phyloP scores from a whole-genome alignment of 108 stramenopile species.

The Thalassiosira profunda region DNA sequence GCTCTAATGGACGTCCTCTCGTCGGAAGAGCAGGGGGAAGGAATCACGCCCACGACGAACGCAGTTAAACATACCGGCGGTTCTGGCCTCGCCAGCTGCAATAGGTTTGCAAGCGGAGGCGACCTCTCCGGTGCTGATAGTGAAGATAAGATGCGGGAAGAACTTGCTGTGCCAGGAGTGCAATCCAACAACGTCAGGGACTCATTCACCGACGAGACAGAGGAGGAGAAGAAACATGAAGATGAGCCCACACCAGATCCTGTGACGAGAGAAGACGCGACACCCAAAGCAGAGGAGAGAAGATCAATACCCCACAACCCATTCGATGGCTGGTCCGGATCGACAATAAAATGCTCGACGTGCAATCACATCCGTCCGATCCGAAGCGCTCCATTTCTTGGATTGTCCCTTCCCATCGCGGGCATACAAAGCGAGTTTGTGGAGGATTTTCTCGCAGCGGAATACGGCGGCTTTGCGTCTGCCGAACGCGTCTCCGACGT shows the following conservation, averaged over 20 bases:
- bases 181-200: too few relatives aligned
- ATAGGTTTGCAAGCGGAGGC: too few relatives aligned
- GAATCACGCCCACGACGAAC: conserved; percentile 18
- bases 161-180: too few relatives aligned
- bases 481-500: conserved; percentile 81
- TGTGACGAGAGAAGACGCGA: background rate
- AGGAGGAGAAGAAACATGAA: background rate
- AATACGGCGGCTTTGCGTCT: conserved; percentile 42
- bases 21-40: conserved; percentile 30
- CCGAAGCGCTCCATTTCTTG: conserved; percentile 69
- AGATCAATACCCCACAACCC: conserved; percentile 49
- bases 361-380: conserved; percentile 79
- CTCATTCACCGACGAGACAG: background rate
- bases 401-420: conserved; percentile 49
- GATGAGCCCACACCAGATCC: background rate
- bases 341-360: conserved; percentile 69
- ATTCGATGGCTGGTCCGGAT: conserved; percentile 82
- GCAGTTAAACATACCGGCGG: too few relatives aligned
- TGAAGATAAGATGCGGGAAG: too few relatives aligned
- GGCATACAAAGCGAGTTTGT: conserved; percentile 53
- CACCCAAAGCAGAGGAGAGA: background rate
- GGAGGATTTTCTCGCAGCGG: conserved; percentile 36
- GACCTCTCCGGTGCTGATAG: too few relatives aligned
- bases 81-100: too few relatives aligned
- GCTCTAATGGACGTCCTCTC: conserved; percentile 72